A percentile compares a stretch with the other conserved stretches of the same genome.
Conservation (phyloP, 2,329 filamentous ascomycete species). For the Sarocladium kiliense region DNA sequence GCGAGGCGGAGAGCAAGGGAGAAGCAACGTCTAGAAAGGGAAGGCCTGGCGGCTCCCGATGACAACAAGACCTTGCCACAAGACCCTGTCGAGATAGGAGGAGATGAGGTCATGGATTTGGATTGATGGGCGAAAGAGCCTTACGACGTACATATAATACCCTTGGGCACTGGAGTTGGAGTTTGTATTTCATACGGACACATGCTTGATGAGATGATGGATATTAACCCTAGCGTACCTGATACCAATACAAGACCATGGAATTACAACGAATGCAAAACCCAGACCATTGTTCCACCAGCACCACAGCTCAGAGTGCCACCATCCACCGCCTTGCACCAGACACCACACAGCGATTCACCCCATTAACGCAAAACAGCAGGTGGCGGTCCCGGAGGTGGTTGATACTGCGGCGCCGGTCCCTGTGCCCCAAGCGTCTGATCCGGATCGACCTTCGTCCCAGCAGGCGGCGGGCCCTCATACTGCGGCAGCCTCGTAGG, state of each 20-base stretch:
- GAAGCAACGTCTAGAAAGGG: conserved; percentile 39
- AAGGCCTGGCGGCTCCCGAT: conserved; percentile 17
- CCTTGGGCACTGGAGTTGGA: conserved; percentile 14
- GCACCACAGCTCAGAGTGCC: no score
- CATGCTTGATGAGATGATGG: neutral
- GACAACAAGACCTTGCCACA: conserved; percentile 10
- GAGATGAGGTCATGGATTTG: conserved; percentile 65
- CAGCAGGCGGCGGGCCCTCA: conserved; percentile 39
- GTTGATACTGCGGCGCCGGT: conserved; percentile 23
- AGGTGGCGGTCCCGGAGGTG: conserved; percentile 46
- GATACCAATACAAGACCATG: neutral
- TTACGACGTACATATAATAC: conserved; percentile 1
- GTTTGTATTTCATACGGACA: conserved; percentile 11
- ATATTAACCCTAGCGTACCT: neutral
- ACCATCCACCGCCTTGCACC: no score
- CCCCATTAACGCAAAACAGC: conserved; percentile 8
- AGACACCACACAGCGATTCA: no score
- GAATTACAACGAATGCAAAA: neutral
- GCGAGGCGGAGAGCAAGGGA: conserved; percentile 64
- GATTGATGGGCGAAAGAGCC: conserved; percentile 32
- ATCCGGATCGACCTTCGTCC: conserved; percentile 48
- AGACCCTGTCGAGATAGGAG: conserved; percentile 36
- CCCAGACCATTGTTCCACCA: neutral
- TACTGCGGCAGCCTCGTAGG: conserved; percentile 53
- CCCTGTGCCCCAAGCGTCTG: conserved; percentile 30